Evolutionary conservation across 768 basidiomycete species (phyloP).

Genomic region (Leccinum subgranulosum): DNA sequence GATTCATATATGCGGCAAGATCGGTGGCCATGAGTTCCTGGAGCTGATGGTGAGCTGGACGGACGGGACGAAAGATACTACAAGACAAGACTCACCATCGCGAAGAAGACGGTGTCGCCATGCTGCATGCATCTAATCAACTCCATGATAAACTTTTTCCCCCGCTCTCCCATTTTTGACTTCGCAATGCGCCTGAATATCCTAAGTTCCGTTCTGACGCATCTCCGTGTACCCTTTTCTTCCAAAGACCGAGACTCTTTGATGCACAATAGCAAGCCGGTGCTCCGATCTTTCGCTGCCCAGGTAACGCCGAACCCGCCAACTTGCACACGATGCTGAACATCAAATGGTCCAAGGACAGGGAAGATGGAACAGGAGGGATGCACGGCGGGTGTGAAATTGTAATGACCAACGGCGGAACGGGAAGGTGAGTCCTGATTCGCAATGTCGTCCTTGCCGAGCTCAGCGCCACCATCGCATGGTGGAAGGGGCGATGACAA

Average conservation of each 20-base stretch:
- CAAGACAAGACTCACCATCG: conserved; percentile 35
- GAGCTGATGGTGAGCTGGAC: not conserved
- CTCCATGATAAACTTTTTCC: conserved; percentile 37
- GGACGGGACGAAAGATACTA: not conserved
- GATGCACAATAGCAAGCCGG: conserved; percentile 37
- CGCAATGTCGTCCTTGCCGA: not conserved
- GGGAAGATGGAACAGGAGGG: conserved; percentile 16
- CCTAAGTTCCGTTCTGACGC: conserved; percentile 32
- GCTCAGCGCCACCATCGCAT: not conserved
- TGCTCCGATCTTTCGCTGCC: conserved; percentile 22
- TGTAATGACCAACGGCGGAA: not conserved
- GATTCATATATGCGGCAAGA: conserved; percentile 28
- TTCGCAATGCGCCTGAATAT: conserved; percentile 35
- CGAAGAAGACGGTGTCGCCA: conserved; percentile 29
- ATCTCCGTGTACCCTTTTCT: conserved; percentile 4
- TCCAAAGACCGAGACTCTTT: conserved; percentile 30
- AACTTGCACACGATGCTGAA: conserved; percentile 13
- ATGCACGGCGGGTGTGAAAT: not conserved
- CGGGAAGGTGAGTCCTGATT: not conserved
- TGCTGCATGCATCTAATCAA: conserved; percentile 37
- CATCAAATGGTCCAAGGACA: conserved; percentile 25
- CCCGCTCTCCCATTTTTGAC: conserved; percentile 16
- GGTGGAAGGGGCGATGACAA: not conserved
- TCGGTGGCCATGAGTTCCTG: conserved; percentile 42
- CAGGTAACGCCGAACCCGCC: conserved; percentile 22